Percentiles rank a stretch among this genome's conserved stretches.
Evolutionary conservation across 768 basidiomycete genomes (phyloP).

Genomic region (Rhizopogon rudus): DNA sequence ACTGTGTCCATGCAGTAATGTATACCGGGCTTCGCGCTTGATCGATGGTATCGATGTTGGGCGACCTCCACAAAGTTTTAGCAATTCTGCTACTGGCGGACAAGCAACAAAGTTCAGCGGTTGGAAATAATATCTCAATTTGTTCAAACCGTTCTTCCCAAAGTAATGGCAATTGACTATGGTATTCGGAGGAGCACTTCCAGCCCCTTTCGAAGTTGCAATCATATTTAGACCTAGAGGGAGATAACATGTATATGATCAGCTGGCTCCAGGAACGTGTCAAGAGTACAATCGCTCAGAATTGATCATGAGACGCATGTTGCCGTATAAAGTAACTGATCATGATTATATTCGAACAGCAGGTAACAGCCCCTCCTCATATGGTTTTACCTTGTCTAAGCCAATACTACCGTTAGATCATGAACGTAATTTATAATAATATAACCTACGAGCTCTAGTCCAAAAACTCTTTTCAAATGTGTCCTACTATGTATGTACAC

Average conservation of each 20-base stretch:
- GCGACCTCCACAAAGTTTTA: background rate
- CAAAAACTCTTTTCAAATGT: too few species aligned
- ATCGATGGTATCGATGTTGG: background rate
- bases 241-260: background rate
- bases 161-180: background rate
- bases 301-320: too few species aligned
- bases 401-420: too few species aligned
- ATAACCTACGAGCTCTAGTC: too few species aligned
- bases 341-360: too few species aligned
- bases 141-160: background rate
- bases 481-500: too few species aligned
- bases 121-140: background rate
- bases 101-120: background rate
- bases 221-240: background rate
- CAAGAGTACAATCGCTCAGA: background rate
- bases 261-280: background rate
- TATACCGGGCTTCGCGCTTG: background rate
- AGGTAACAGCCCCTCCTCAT: too few species aligned
- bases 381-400: too few species aligned
- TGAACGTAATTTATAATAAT: too few species aligned
- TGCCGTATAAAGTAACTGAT: too few species aligned
- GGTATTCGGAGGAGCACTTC: background rate
- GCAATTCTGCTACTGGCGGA: too few species aligned
- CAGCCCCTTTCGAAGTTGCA: background rate
- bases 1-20: background rate